Percentiles rank a stretch among this genome's conserved stretches.
Evolutionary conservation across 768 basidiomycete genomes (phyloP).

Genomic region (Chalciporus sphaerocephalus): DNA sequence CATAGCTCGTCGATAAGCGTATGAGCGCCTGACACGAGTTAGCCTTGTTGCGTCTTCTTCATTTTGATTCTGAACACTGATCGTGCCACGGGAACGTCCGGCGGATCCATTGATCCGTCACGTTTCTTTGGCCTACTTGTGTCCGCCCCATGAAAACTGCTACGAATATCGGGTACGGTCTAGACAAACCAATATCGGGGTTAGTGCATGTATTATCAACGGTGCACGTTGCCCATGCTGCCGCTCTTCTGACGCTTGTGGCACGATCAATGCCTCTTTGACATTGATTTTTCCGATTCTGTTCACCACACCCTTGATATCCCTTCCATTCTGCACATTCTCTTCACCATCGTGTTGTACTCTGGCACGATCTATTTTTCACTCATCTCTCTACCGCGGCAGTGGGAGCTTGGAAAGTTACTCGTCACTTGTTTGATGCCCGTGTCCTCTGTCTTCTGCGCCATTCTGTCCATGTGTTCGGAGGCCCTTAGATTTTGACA

Average conservation of each 20-base stretch:
- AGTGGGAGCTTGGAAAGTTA: no score
- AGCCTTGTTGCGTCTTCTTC: conserved; percentile 10
- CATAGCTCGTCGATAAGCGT: conserved; percentile 10
- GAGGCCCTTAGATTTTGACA: conserved; percentile 17
- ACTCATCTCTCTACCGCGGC: no score
- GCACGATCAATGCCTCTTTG: conserved; percentile 10
- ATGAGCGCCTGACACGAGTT: conserved; percentile 19
- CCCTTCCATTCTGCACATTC: conserved; percentile 7
- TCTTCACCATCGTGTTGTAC: conserved; percentile 10
- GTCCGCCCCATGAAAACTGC: conserved; percentile 17
- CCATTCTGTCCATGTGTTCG: conserved; percentile 6
- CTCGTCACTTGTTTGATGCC: no score
- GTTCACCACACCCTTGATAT: conserved; percentile 5
- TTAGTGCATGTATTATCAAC: conserved; percentile 12
- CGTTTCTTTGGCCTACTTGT: conserved; percentile 16
- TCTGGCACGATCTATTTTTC: conserved; percentile 6
- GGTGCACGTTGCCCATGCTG: conserved; percentile 21
- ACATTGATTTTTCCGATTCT: conserved; percentile 6
- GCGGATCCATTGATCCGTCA: conserved; percentile 18
- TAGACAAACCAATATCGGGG: conserved; percentile 12
- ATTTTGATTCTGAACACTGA: conserved; percentile 11
- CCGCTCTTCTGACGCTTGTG: conserved; percentile 1
- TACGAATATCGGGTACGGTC: conserved; percentile 10
- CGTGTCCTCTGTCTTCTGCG: conserved; percentile 3
- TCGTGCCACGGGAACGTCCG: conserved; percentile 22